Evolutionary conservation across 2,329 filamentous ascomycete genomes (phyloP), one percentile per base, ranked within the genome.

Genomic region (Alternaria triticimaculans): DNA sequence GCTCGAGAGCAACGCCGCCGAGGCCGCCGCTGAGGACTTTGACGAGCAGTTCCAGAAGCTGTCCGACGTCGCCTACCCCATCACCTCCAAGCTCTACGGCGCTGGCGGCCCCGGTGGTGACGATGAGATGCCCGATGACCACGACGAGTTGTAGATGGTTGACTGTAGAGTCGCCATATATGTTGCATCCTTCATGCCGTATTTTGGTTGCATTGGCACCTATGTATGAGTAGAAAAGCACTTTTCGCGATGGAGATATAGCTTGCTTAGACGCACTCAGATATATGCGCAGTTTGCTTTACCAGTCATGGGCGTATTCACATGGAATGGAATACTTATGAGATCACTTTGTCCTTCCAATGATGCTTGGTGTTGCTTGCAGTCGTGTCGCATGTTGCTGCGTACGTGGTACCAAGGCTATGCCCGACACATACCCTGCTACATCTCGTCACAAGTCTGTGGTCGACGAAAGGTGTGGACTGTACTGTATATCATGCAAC

Each of bases 41-140:
- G 94, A 97, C 84, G 96, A 99, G 89, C 95, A 98, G 87, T 97
- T 96, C 88, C 95, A 99, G 92, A 97, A 97, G 89, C 89, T 99
- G 73, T 96, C 92, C 76, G 92, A 92, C 82, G 92, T 97, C 70
- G 96, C 96, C 58, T 97, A 98, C 86, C 96, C 96, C 73, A 99
- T 99, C 85, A 99, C 96, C 76, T 97, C 93, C 86, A 99, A 99
- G 90, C 88, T 97, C 78, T 97, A 97, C 87, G 85, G 82, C 73
- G 89, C 88, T 71, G 83, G 80, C 74, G 90, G 88, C 65, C 90
- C 87, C 72, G 89, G 87, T 72, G 89, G 87, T 68, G 91, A 89
- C 65, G 91, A 93, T 71, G 92, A 94, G 72, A 78, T 81, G 63
- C 76, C 76, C 51, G 79, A 78, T 26, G 61, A 60, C 48, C 84